Evolutionary conservation across 225 moss, liverwort and hornwort species (phyloP).

Genomic region (Thuidium tamariscinum): DNA sequence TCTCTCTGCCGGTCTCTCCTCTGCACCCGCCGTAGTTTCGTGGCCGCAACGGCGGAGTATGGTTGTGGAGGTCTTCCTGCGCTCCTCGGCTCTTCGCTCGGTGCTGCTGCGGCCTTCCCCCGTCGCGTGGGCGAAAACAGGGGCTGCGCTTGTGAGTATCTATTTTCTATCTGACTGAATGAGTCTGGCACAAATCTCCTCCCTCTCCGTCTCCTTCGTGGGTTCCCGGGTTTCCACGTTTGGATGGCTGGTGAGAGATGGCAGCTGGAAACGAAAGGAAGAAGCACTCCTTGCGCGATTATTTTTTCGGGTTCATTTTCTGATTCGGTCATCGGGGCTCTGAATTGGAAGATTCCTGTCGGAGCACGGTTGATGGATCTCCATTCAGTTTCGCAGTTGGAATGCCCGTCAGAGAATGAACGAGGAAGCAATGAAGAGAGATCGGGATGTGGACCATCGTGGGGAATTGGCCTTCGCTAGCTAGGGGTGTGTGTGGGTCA

Average conservation of each 20-base stretch:
- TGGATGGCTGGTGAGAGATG: neutral
- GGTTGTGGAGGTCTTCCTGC: constrained; percentile 5
- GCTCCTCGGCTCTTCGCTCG: constrained; percentile 8
- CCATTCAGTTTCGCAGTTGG: neutral
- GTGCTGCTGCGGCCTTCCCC: neutral
- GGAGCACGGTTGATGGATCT: neutral
- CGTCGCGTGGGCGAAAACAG: neutral
- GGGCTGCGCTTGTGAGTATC: neutral
- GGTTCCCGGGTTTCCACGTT: neutral
- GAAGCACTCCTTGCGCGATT: neutral
- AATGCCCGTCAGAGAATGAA: neutral
- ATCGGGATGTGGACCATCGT: neutral
- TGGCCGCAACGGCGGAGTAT: neutral
- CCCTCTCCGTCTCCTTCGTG: neutral
- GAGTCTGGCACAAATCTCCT: neutral
- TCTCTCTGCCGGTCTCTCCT: neutral
- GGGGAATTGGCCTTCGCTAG: neutral
- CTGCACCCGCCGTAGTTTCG: neutral
- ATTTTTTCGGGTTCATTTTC: neutral
- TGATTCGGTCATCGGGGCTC: neutral
- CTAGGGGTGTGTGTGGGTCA: neutral
- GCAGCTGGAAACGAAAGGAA: neutral
- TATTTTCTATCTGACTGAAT: neutral
- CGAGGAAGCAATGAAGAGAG: neutral
- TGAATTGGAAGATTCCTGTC: neutral